Base-by-base conservation (phyloP, 2,329 filamentous ascomycete genomes). In the Chaetomium strumarium region DNA sequence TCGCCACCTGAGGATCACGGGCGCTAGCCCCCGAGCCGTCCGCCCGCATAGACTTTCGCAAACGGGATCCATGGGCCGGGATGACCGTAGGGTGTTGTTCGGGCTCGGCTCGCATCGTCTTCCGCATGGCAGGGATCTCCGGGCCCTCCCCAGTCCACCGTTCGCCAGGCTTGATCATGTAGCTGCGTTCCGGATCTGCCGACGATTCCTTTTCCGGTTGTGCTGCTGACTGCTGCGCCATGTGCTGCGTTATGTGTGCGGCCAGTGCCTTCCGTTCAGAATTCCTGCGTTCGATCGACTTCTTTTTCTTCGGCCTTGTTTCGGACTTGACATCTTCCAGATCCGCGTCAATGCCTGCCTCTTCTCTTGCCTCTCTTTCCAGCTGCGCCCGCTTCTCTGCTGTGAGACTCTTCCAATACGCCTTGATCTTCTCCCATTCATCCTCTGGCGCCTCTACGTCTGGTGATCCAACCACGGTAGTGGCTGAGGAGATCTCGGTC, bases 331-430 rank as follows among this genome's bases (percentile, higher is more conserved):
- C 60, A 13, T 70, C 71, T 36, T 75, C 72, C 12, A 66, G 63
- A 48, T 77, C 73, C 2, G 68, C 71, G 31, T 79, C 76, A 7
- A 72, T 68, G 10, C 70, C 78, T 2, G 74, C 76, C 42, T 81
- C 75, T 52, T 80, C 75, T 44, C 76, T 65, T 2, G 78, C 78
- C 53, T 84, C 81, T 4, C 68, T 71, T 62, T 84, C 81, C 31
- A 85, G 74, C 62, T 83, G 78, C 7, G 78, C 78, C 40, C 83
- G 79, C 62, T 84, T 81, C 31, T 85, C 78, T 1, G 75, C 72
- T 8, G 78, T 83, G 7, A 90, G 67, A 47, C 80, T 79, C 56
- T 77, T 82, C 86, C 86, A 90, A 61, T 85, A 88, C 0, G 79
- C 72, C 61, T 85, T 86, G 14, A 84, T 79, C 49, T 79, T 75